These are phyloP conservation scores for Anaeramoeba flamelloides DNA, from an alignment of 78 protist genomes.

Conservation along the genomic window DNA sequence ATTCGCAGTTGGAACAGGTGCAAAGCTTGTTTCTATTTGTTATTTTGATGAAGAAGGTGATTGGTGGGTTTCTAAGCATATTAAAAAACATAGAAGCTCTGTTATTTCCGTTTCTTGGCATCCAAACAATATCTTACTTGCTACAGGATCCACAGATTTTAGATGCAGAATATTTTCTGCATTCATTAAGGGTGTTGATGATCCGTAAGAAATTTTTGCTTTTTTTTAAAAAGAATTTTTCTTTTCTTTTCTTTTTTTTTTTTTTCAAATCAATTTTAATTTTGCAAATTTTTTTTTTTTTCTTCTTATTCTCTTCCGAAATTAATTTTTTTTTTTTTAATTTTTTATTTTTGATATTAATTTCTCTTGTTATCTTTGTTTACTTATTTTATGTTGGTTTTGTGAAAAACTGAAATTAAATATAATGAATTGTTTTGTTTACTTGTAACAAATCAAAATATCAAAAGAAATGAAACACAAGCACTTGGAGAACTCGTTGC, in stretches of 20 bases:
- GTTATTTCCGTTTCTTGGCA: slow-evolving; percentile 64
- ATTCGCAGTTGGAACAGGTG: slow-evolving; percentile 74
- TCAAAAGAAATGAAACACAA: background rate
- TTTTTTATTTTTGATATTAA: too few relatives aligned
- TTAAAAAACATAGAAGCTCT: slow-evolving; percentile 53
- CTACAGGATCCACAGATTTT: slow-evolving; percentile 54
- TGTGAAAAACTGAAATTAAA: too few relatives aligned
- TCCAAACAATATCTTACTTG: slow-evolving; percentile 51
- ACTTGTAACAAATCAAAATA: background rate
- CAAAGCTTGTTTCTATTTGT: slow-evolving; percentile 59
- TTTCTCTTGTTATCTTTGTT: too few relatives aligned
- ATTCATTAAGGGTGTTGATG: slow-evolving; percentile 51
- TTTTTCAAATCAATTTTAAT: too few relatives aligned
- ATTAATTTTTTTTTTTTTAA: too few relatives aligned
- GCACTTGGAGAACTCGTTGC: slow-evolving; percentile 22
- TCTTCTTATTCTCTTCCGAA: too few relatives aligned
- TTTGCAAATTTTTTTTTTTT: too few relatives aligned
- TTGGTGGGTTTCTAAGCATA: slow-evolving; percentile 80
- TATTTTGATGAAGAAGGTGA: slow-evolving; percentile 69
- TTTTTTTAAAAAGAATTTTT: too few relatives aligned
- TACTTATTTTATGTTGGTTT: too few relatives aligned
- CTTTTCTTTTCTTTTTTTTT: too few relatives aligned
- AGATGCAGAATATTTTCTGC: slow-evolving; percentile 49
- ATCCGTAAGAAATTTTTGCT: too few relatives aligned
- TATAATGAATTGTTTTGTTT: too few relatives aligned